phyloP scores from a whole-genome alignment of 331 rosid species.

The Rhamnella rubrinervis region DNA sequence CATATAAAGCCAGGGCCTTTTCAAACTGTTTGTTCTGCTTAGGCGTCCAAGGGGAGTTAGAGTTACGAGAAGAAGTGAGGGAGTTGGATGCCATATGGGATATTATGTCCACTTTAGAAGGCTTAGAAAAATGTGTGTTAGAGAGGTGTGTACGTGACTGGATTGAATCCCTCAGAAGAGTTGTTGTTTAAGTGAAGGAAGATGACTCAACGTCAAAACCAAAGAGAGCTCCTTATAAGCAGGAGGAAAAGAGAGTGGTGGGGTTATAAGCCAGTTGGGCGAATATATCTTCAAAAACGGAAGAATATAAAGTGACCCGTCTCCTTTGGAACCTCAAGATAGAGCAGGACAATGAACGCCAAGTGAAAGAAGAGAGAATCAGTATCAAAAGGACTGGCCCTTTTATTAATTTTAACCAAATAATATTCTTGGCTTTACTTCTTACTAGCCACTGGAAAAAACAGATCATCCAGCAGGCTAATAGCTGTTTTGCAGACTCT shows the following conservation, averaged over 20 bases:
- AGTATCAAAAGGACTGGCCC: constrained; percentile 23
- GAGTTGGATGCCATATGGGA: constrained; percentile 48
- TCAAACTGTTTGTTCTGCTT: constrained; percentile 72
- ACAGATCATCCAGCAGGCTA: background rate
- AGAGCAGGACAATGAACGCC: constrained; percentile 33
- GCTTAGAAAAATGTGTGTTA: background rate
- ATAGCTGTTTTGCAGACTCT: background rate
- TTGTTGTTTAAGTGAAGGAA: constrained; percentile 13
- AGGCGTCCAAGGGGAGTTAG: constrained; percentile 47
- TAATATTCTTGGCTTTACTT: constrained; percentile 29
- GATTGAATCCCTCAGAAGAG: background rate
- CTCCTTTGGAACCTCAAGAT: constrained; percentile 36
- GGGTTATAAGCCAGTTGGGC: constrained; percentile 43
- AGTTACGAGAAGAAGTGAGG: background rate
- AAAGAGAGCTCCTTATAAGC: constrained; percentile 49
- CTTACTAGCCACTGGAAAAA: background rate
- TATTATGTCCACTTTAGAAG: too few species aligned
- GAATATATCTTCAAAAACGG: constrained; percentile 66
- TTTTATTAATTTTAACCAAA: constrained; percentile 22
- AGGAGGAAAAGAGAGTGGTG: constrained; percentile 33
- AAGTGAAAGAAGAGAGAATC: constrained; percentile 42
- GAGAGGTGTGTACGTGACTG: background rate
- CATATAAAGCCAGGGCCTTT: constrained; percentile 66
- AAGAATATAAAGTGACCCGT: constrained; percentile 38
- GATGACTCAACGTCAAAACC: constrained; percentile 23